These are phyloP conservation scores for Aspergillus baeticus DNA, from an alignment of 495 filamentous ascomycete genomes.

Conservation along the genomic window DNA sequence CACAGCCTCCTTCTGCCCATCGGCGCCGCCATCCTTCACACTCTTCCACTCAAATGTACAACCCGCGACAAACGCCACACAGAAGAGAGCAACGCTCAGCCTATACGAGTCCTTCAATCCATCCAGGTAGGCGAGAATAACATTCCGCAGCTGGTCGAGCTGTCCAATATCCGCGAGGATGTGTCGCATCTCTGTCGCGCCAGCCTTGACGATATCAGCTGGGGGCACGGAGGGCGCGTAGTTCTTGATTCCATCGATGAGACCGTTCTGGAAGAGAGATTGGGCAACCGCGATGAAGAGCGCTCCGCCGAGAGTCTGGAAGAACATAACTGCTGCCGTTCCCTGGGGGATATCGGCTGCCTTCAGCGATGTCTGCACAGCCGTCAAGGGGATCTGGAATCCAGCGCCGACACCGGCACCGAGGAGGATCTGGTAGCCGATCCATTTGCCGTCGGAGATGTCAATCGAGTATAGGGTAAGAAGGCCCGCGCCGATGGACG, in stretches of 20 bases:
- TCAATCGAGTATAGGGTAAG: conserved; percentile 43
- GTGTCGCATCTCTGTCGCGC: conserved; percentile 55
- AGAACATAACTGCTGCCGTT: conserved; percentile 61
- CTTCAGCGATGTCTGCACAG: conserved; percentile 5
- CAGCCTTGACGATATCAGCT: conserved; percentile 48
- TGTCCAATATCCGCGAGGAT: conserved; percentile 35
- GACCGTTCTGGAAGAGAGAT: conserved; percentile 59
- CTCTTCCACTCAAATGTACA: conserved; percentile 52
- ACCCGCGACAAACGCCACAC: conserved; percentile 33
- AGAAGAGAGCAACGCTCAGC: conserved; percentile 33
- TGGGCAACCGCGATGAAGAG: conserved; percentile 65
- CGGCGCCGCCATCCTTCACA: conserved; percentile 30
- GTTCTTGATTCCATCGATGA: conserved; percentile 44
- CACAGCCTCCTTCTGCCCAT: conserved; percentile 20
- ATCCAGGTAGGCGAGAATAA: conserved; percentile 31
- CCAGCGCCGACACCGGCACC: conserved; percentile 4
- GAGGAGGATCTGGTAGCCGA: conserved; percentile 59
- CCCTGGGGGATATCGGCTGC: conserved; percentile 7
- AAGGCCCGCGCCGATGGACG: conserved; percentile 63
- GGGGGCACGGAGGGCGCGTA: conserved; percentile 47
- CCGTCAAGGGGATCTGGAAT: conserved; percentile 12
- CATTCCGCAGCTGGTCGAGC: conserved; percentile 23
- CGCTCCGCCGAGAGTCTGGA: conserved; percentile 67
- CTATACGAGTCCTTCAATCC: conserved; percentile 27
- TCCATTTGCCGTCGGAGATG: conserved; percentile 48